A percentile compares a stretch with the other conserved stretches of the same genome.
phyloP scores from a whole-genome alignment of 2,329 filamentous ascomycete genomes.

The Fusarium clavum region DNA sequence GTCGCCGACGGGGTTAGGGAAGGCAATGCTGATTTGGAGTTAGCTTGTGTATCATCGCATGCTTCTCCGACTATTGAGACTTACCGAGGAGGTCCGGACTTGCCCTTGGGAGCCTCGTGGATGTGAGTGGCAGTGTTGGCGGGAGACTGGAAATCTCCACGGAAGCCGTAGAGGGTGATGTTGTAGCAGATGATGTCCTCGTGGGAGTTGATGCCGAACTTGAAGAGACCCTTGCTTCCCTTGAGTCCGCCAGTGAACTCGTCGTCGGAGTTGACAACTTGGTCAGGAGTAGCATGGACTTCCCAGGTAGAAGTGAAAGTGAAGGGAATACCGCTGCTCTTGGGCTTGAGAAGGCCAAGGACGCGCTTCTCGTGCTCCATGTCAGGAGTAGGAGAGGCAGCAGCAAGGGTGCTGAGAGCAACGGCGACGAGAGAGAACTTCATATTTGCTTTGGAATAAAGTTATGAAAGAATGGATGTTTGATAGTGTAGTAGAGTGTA shows the following conservation, averaged over 20 bases:
- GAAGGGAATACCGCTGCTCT: constrained; percentile 42
- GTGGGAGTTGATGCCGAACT: constrained; percentile 63
- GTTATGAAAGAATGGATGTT: background rate
- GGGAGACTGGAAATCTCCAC: constrained; percentile 62
- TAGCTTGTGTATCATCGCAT: background rate
- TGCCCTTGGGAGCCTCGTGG: constrained; percentile 60
- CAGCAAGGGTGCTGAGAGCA: constrained; percentile 39
- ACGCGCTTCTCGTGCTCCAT: constrained; percentile 34
- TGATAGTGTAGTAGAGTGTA: background rate
- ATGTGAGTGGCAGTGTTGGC: constrained; percentile 67
- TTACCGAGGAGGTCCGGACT: constrained; percentile 61
- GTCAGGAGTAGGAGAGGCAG: constrained; percentile 40
- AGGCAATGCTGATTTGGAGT: constrained; percentile 53
- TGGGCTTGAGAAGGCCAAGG: constrained; percentile 36
- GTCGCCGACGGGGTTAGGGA: constrained; percentile 60
- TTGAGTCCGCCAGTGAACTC: constrained; percentile 54
- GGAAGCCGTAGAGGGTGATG: constrained; percentile 62
- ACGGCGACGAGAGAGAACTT: constrained; percentile 41
- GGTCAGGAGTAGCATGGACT: constrained; percentile 60
- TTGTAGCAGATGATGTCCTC: constrained; percentile 60
- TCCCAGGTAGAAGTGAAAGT: constrained; percentile 62
- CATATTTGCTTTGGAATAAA: constrained; percentile 34
- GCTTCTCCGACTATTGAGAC: background rate
- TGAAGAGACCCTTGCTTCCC: constrained; percentile 61
- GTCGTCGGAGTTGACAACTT: constrained; percentile 60